Evolutionary conservation across 345 rosid species (phyloP), one percentile per base, ranked within the genome.

Genomic region (Garcia nutans): DNA sequence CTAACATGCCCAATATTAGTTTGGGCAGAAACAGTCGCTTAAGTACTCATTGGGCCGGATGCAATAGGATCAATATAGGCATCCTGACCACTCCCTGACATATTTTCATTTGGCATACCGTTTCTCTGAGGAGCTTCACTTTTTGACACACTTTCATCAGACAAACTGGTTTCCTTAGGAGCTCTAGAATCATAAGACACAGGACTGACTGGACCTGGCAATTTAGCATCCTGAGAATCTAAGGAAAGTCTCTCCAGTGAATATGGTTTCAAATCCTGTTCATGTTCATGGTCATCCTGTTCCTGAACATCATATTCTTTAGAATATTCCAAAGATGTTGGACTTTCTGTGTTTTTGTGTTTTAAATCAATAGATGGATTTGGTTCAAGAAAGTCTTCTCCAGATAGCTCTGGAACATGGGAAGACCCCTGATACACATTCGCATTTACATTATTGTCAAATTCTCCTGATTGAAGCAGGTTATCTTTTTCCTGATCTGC

Each of bases 221-320:
- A 63, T 65, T 65, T 58, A 59, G 62, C 62, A 22, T 22, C 70
- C 49, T 10, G 71, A 54, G 81, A 69, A 72, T 85, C 85, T 60
- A 85, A 65, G 74, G 90, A 75, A 77, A 85, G 90, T 73, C 81
- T 68, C 79, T 85, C 87, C 80, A 87, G 63, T 49, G 87, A 76
- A 74, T 80, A 78, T 55, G 80, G 80, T 81, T 70, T 75, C 52
- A 76, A 77, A 70, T 78, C 80, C 26, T 67, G 76, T 66, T 88
- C 85, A 70, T 60, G 56, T 52, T 71, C 78, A 22, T 58, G 57
- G 20, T 76, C 80, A 70, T 17, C 23, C 74, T 74, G 79, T 76
- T 49, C 70, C 77, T 26, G 83, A 49, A 54, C 66, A 74, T 62
- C 80, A 68, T 65, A 60, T 67, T 79, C 77, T 63, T 84, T 78